phyloP scores from a whole-genome alignment of 495 filamentous ascomycete species.

The Pyronema omphalodes region DNA sequence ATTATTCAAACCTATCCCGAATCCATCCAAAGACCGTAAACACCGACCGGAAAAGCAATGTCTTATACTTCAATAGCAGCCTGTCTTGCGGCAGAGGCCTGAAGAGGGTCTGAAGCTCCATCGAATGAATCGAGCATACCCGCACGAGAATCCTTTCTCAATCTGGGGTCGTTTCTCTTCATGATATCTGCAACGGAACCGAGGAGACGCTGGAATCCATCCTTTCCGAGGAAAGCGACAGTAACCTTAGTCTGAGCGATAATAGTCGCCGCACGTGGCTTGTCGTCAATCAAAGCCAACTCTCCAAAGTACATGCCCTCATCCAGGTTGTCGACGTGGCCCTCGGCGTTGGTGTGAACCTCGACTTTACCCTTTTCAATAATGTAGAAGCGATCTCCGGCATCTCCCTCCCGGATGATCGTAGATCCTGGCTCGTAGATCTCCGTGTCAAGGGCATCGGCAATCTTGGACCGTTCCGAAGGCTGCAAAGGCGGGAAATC shows the following conservation, averaged over 20 bases:
- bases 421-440: slow-evolving; percentile 62
- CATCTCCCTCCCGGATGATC: slow-evolving; percentile 85
- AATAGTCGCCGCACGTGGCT: slow-evolving; percentile 82
- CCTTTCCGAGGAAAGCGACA: slow-evolving; percentile 82
- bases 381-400: slow-evolving; percentile 80
- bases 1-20: too few relatives aligned
- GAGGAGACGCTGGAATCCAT: slow-evolving; percentile 81
- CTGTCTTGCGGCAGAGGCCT: too few relatives aligned
- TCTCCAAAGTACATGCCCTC: slow-evolving; percentile 98
- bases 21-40: too few relatives aligned
- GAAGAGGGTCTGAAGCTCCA: too few relatives aligned
- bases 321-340: slow-evolving; percentile 50
- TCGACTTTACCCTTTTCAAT: slow-evolving; percentile 79
- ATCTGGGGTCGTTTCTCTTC: slow-evolving; percentile 48
- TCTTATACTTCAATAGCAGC: too few relatives aligned
- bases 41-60: too few relatives aligned
- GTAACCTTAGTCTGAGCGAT: slow-evolving; percentile 68
- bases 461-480: slow-evolving; percentile 91
- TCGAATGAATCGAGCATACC: too few relatives aligned
- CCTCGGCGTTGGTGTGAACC: slow-evolving; percentile 45
- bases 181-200: slow-evolving; percentile 91
- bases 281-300: slow-evolving; percentile 79
- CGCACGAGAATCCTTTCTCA: slow-evolving; percentile 4
- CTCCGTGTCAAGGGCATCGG: slow-evolving; percentile 79
- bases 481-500: slow-evolving; percentile 67